These are phyloP conservation scores for Dendrocalamus sinicus DNA, from an alignment of 176 grass and related monocot genomes.

Conservation along the genomic window DNA sequence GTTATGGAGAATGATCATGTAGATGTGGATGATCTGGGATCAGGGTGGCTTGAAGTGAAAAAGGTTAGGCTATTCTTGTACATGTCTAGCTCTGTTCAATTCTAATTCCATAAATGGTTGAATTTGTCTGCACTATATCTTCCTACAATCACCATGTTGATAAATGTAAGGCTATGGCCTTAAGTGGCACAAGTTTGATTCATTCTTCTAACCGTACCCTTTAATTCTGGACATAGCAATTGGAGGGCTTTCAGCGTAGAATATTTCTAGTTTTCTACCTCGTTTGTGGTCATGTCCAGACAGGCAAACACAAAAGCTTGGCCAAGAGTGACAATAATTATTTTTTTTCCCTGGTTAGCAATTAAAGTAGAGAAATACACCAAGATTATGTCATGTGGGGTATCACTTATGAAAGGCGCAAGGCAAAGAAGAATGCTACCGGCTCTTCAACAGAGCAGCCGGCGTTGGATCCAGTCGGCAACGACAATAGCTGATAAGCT, in stretches of 20 bases:
- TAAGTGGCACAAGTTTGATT: background rate
- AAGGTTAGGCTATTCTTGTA: constrained; percentile 52
- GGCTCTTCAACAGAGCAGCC: too few species aligned
- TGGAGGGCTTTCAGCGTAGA: background rate
- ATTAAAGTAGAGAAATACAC: background rate
- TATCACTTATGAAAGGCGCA: too few species aligned
- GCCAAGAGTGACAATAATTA: background rate
- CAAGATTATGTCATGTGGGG: too few species aligned
- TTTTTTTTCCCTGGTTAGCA: background rate
- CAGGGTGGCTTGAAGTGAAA: constrained; percentile 96
- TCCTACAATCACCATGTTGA: background rate
- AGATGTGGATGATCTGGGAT: constrained; percentile 74
- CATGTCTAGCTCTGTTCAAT: background rate
- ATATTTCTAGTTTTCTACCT: constrained; percentile 9
- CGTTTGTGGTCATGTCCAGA: background rate
- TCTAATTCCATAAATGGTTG: background rate
- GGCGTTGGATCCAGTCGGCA: too few species aligned
- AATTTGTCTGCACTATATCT: background rate
- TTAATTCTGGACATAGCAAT: background rate
- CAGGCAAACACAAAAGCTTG: background rate
- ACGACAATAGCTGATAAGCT: too few species aligned
- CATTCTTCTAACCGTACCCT: background rate
- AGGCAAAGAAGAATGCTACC: too few species aligned
- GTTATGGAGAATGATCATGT: constrained; percentile 65
- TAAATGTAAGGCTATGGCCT: background rate